phyloP scores from a whole-genome alignment of 176 grass and related monocot genomes.

The Oryza glaberrima region DNA sequence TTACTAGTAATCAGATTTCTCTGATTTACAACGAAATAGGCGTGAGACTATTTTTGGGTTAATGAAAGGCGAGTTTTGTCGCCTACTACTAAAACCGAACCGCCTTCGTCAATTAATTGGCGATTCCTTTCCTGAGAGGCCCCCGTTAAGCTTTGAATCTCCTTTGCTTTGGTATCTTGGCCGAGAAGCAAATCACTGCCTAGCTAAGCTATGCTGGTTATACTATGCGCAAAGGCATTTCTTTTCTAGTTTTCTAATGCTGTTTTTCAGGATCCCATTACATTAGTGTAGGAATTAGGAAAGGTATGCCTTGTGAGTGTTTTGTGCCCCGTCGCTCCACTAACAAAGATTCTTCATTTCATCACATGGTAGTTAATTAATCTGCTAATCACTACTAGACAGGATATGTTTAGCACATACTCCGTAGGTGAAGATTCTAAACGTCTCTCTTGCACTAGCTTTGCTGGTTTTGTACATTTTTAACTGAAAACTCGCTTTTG shows the following conservation, averaged over 20 bases:
- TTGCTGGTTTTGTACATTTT: not conserved
- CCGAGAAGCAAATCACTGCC: slow-evolving; percentile 10
- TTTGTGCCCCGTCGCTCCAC: not conserved
- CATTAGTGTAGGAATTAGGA: slow-evolving; percentile 34
- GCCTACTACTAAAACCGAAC: not conserved
- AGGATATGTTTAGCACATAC: slow-evolving; percentile 29
- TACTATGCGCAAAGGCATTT: not conserved
- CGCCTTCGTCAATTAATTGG: not conserved
- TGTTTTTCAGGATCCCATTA: not conserved
- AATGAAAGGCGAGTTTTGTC: not conserved
- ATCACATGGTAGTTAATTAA: not conserved
- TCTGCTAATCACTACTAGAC: slow-evolving; percentile 18
- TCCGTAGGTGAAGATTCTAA: slow-evolving; percentile 20
- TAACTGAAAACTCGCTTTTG: slow-evolving; percentile 24
- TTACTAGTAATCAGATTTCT: not conserved
- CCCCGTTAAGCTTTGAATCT: slow-evolving; percentile 25
- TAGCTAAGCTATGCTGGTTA: not conserved
- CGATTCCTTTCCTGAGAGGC: slow-evolving; percentile 45
- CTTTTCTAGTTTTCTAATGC: not conserved
- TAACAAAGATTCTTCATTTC: slow-evolving; percentile 22
- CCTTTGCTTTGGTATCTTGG: slow-evolving; percentile 26
- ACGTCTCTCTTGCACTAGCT: not conserved
- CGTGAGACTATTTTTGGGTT: not conserved
- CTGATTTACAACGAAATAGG: not conserved
- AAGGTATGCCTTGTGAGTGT: slow-evolving; percentile 51